Evolutionary conservation across 1,284 basidiomycete species (phyloP), one percentile per base, ranked within the genome.

Genomic region (Leccinum variabile): DNA sequence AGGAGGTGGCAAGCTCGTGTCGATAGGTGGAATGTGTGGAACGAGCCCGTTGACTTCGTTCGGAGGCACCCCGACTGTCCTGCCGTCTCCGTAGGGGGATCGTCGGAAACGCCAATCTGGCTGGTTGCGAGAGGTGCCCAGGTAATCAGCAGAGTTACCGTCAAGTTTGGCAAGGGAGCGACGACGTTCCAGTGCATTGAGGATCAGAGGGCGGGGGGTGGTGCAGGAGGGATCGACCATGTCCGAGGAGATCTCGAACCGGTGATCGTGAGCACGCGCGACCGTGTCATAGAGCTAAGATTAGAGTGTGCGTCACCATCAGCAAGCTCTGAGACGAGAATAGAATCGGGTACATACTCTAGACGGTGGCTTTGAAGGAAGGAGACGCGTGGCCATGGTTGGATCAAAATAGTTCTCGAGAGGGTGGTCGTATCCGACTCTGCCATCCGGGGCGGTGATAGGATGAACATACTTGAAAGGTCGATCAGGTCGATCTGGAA

Each of bases 231-330:
- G 69, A 65, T 72, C 70, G 65, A 63, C 33, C 60, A 59, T 57
- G 59, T 63, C 59, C 5, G 54, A 54, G 1, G 58, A 28, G 37
- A 66, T 32, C 18, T 57, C 54, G 59, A 64, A 70, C 30, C 53
- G 68, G 37, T 63, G 46, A 65, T 76, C 73, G 28, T 74, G 65
- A 2, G 70, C 62, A 44, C 56, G 60, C 39, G 73, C 74, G 14
- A 76, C 55, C 9, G 74, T 61, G 11, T 74, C 67, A 54, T 76
- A 74, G 37, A 76, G 68, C 72, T 73, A 39, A 11, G 56, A 57
- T 56, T 44, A 52, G 46, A 44, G n/a, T n/a, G n/a, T n/a, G n/a
- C n/a, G n/a, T n/a, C 54, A 64, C 5, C 5, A 41, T 41, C 9
- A 57, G 49, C 11, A 49, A 49, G 18, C 1, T 7, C 11, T 49